phyloP scores from a whole-genome alignment of 768 basidiomycete genomes.

The Serendipita sp. region DNA sequence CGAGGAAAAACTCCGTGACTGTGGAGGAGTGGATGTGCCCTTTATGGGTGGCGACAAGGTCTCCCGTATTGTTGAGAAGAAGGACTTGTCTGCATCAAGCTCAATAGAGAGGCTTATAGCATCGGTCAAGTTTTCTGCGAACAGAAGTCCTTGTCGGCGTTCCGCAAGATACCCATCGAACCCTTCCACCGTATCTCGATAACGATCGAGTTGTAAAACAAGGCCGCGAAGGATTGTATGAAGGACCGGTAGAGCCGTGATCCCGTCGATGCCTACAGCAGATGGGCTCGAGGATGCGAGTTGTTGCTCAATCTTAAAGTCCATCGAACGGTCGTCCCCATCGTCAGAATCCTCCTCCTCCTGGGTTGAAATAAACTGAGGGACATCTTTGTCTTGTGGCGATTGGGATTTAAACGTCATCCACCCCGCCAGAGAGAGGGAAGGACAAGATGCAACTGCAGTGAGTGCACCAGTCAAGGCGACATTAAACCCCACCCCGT shows the following conservation, averaged over 20 bases:
- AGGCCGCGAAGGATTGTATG: slow-evolving; percentile 69
- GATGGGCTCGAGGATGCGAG: slow-evolving; percentile 39
- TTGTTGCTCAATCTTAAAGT: slow-evolving; percentile 53
- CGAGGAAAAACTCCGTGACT: slow-evolving; percentile 15
- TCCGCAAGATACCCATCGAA: slow-evolving; percentile 78
- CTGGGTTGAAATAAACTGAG: slow-evolving; percentile 6
- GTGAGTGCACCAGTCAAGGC: slow-evolving; percentile 71
- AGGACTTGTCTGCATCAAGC: slow-evolving; percentile 26
- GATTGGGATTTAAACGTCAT: slow-evolving; percentile 40
- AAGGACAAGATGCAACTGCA: slow-evolving; percentile 66
- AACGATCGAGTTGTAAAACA: slow-evolving; percentile 63
- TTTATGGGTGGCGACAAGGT: slow-evolving; percentile 17
- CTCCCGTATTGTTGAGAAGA: slow-evolving; percentile 14
- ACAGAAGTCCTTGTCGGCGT: slow-evolving; percentile 74
- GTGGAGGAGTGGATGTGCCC: slow-evolving; percentile 22
- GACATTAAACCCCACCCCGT: slow-evolving; percentile 75
- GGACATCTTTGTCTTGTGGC: slow-evolving; percentile 11
- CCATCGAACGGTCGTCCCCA: slow-evolving; percentile 67
- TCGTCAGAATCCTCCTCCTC: slow-evolving; percentile 23
- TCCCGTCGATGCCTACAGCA: slow-evolving; percentile 51
- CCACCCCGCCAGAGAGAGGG: slow-evolving; percentile 80
- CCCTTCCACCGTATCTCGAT: slow-evolving; percentile 52
- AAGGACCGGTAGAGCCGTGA: slow-evolving; percentile 51
- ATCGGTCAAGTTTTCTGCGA: slow-evolving; percentile 83
- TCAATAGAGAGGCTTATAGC: slow-evolving; percentile 64